Evolutionary conservation across 345 rosid species (phyloP), one percentile per base, ranked within the genome.

Genomic region (Abelmoschus esculentus): DNA sequence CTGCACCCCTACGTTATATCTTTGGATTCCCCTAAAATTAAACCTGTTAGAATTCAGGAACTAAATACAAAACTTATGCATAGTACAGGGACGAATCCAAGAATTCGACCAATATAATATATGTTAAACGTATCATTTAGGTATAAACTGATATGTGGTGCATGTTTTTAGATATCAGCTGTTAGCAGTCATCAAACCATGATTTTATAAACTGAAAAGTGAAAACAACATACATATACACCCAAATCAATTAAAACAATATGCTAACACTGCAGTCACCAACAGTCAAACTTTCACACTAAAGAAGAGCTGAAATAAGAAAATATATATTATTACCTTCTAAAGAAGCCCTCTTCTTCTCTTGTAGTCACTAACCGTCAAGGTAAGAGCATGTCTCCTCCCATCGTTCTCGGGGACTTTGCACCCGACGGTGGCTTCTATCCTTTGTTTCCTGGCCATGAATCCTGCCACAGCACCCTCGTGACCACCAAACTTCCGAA

Each of bases 341-440:
- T 89, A 96, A 55, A 96, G 89, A 73, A 96, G 99, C 60, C 99
- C 99, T 79, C 97, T 90, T 72, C 99, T 85, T 77, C 98, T 92
- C 86, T 96, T 91, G 93, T 96, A 96, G 74, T 92, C 99, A 61
- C 99, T 81, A 57, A 96, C 96, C 14, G 97, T 96, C 78, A 96
- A 79, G 55, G 99, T 96, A 73, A 90, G 82, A 42, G 84, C 86
- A 67, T 89, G 97, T 59, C 99, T 83, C 83, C 87, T 84, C 34
- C 92, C 97, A 72, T 92, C 98, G 72, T 92, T 87, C 81, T 96
- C 97, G 0, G 81, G 83, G 52, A 96, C 92, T 46, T 76, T 82
- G 72, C 85, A 83, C 75, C 99, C 97, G 5, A 92, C 81, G 0
- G 95, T 90, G 52, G 96, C 96, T 83, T 96, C 99, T 15, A 85